phyloP scores from a whole-genome alignment of 2,329 filamentous ascomycete genomes.

The Aspergillus alliaceus region DNA sequence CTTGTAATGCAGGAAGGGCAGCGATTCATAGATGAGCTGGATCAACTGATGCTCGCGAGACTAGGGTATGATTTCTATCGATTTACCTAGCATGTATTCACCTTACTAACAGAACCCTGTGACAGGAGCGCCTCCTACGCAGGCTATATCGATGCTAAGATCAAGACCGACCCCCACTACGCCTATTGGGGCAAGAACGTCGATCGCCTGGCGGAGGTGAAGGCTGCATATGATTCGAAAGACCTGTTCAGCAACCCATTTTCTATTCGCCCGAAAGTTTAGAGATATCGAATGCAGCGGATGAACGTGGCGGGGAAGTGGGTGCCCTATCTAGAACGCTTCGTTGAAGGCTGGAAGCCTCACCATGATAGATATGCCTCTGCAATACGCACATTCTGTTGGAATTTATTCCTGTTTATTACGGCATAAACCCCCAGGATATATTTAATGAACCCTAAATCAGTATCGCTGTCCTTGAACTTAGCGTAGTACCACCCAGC shows the following conservation, averaged over 20 bases:
- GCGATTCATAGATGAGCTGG: background rate
- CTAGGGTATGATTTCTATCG: background rate
- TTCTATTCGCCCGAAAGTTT: background rate
- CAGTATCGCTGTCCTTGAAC: no score
- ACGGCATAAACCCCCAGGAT: no score
- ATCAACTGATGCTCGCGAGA: background rate
- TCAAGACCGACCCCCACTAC: background rate
- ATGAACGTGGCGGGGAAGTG: no score
- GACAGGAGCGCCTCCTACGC: background rate
- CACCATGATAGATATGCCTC: no score
- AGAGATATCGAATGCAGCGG: background rate
- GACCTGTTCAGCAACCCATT: slow-evolving; percentile 2
- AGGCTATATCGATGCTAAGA: background rate
- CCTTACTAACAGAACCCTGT: background rate
- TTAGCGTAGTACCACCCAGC: no score
- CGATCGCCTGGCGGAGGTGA: background rate
- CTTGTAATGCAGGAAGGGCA: background rate
- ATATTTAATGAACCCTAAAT: no score
- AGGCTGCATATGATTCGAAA: background rate
- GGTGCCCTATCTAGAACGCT: no score
- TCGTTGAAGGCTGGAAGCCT: no score
- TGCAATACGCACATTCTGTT: no score
- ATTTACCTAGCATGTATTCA: background rate
- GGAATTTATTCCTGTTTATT: no score
- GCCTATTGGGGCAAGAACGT: background rate